Percentiles rank a stretch among this genome's conserved stretches.
Conservation (phyloP, 176 grass and related monocot genomes). For the Eleusine indica region DNA sequence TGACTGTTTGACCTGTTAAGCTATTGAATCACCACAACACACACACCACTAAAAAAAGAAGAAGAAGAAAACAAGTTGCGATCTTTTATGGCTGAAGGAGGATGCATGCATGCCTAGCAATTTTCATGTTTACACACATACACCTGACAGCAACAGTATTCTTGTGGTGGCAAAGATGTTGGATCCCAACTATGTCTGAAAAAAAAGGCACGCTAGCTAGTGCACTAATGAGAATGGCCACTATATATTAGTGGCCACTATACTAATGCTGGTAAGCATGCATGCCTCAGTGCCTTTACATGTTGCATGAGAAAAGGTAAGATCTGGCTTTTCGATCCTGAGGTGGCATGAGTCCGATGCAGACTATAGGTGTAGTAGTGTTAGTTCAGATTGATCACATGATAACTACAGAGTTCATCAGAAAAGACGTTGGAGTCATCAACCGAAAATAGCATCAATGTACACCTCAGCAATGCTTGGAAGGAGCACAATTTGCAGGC, state of each 20-base stretch:
- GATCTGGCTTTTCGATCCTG: conserved; percentile 22
- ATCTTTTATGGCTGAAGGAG: neutral
- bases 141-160: conserved; percentile 22
- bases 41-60: neutral
- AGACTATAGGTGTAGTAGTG: conserved; percentile 22
- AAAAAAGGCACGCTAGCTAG: conserved; percentile 42
- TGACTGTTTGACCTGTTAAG: conserved; percentile 2
- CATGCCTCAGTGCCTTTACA: conserved; percentile 13
- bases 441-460: conserved; percentile 15
- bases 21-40: neutral
- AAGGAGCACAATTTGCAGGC: conserved; percentile 7
- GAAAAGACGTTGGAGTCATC: conserved; percentile 28
- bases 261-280: conserved; percentile 36
- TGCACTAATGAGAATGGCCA: conserved; percentile 51
- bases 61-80: neutral
- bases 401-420: conserved; percentile 23
- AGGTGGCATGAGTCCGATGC: conserved; percentile 35
- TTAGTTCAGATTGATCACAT: conserved; percentile 29
- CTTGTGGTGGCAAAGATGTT: conserved; percentile 41
- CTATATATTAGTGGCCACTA: conserved; percentile 32
- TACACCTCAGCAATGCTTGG: conserved; percentile 1
- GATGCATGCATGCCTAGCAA: neutral
- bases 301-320: conserved; percentile 39
- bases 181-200: conserved; percentile 42
- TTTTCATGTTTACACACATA: conserved; percentile 23